phyloP scores from a whole-genome alignment of 371 early-diverging fungal genomes.

The Haplosporangium sp. region DNA sequence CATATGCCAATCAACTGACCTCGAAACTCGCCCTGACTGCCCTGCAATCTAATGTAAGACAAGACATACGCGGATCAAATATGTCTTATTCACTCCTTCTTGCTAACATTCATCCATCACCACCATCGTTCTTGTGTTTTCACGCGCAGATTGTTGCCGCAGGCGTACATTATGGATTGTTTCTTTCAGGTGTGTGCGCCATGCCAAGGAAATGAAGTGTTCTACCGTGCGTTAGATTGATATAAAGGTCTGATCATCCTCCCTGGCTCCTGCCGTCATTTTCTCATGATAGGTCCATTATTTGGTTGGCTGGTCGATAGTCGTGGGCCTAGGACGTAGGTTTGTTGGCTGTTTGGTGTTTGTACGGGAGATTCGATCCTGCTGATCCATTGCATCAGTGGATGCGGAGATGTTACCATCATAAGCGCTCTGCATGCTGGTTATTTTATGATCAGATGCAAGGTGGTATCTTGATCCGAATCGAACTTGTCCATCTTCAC shows the following conservation, averaged over 20 bases:
- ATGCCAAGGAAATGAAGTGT: no score
- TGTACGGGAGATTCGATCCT: neutral
- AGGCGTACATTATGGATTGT: constrained; percentile 52
- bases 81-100: neutral
- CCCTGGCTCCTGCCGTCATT: neutral
- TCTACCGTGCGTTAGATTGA: no score
- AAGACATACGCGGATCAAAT: neutral
- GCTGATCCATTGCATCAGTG: no score
- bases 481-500: constrained; percentile 5
- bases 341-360: neutral
- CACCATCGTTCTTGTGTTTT: neutral
- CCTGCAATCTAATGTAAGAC: constrained; percentile 46
- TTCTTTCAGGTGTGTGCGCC: constrained; percentile 39
- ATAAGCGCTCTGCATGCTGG: no score
- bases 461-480: neutral
- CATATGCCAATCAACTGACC: constrained; percentile 53
- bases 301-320: constrained; percentile 61
- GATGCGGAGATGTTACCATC: no score
- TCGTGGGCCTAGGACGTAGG: constrained; percentile 60
- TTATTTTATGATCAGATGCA: neutral
- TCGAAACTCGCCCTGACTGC: constrained; percentile 38
- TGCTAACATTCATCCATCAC: neutral
- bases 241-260: no score
- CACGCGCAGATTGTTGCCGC: constrained; percentile 31
- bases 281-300: constrained; percentile 58